Evolutionary conservation across 2,329 filamentous ascomycete species (phyloP).

Genomic region (Colletotrichum salicis): DNA sequence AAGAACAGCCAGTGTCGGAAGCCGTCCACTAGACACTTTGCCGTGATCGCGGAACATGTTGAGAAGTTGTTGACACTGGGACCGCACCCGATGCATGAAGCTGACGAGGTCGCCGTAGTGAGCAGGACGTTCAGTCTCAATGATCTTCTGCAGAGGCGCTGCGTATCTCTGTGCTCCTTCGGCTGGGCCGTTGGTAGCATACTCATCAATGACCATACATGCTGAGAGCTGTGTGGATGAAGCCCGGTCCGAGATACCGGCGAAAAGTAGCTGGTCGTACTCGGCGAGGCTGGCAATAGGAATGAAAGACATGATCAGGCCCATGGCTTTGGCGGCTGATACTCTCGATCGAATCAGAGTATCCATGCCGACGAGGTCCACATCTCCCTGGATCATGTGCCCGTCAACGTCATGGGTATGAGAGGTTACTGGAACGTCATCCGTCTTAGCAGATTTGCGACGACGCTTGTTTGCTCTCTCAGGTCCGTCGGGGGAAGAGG

Average conservation of each 20-base stretch:
- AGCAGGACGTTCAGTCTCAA: slow-evolving; percentile 82
- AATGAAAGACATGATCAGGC: slow-evolving; percentile 81
- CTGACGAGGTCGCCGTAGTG: slow-evolving; percentile 92
- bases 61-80: slow-evolving; percentile 89
- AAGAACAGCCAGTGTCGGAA: slow-evolving; percentile 86
- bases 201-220: slow-evolving; percentile 88
- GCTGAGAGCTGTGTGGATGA: slow-evolving; percentile 89
- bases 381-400: slow-evolving; percentile 96
- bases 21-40: slow-evolving; percentile 77
- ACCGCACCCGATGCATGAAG: slow-evolving; percentile 87
- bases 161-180: slow-evolving; percentile 68
- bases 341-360: slow-evolving; percentile 89
- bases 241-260: slow-evolving; percentile 76
- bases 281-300: slow-evolving; percentile 70
- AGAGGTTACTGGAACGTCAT: slow-evolving; percentile 71
- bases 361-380: slow-evolving; percentile 92
- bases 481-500: slow-evolving; percentile 62
- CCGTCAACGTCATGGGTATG: slow-evolving; percentile 95
- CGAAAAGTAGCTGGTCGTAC: slow-evolving; percentile 73
- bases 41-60: slow-evolving; percentile 93
- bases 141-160: slow-evolving; percentile 75
- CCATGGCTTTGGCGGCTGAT: slow-evolving; percentile 87
- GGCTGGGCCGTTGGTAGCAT: slow-evolving; percentile 69
- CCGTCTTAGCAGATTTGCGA: slow-evolving; percentile 85
- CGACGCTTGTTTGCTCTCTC: slow-evolving; percentile 79